phyloP scores from a whole-genome alignment of 768 basidiomycete genomes.

The Dacryopinax primogenitus region DNA sequence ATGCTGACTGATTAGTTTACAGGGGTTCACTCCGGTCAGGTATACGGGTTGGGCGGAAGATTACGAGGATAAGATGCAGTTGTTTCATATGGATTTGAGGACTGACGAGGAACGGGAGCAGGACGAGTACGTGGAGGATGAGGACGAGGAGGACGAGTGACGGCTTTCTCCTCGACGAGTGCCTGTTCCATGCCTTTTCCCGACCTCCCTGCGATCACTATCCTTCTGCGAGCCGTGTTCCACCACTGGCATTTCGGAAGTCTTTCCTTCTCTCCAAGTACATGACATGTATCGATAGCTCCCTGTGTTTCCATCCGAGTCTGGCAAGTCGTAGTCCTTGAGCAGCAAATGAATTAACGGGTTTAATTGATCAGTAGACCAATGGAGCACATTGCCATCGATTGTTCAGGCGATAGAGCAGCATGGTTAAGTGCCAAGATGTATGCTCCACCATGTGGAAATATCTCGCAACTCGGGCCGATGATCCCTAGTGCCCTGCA shows the following conservation, averaged over 20 bases:
- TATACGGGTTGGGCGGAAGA: neutral
- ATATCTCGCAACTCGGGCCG: neutral
- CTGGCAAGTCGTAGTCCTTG: too few relatives aligned
- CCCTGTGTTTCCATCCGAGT: too few relatives aligned
- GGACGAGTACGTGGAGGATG: neutral
- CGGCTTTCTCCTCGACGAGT: too few relatives aligned
- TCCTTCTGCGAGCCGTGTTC: too few relatives aligned
- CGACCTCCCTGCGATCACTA: neutral
- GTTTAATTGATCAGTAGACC: too few relatives aligned
- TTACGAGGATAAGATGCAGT: slow-evolving; percentile 7
- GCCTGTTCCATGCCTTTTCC: too few relatives aligned
- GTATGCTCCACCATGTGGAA: too few relatives aligned
- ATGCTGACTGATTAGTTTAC: neutral
- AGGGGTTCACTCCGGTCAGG: neutral
- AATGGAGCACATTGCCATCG: too few relatives aligned
- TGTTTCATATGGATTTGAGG: slow-evolving; percentile 4
- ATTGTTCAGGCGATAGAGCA: neutral
- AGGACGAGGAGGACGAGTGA: neutral
- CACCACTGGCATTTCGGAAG: too few relatives aligned
- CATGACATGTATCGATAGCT: neutral
- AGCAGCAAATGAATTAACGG: too few relatives aligned
- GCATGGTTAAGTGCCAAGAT: neutral
- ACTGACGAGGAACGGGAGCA: neutral
- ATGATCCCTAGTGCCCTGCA: neutral
- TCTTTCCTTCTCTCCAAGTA: too few relatives aligned